These are phyloP conservation scores for Epichloe sibirici DNA, from an alignment of 2,329 filamentous ascomycete genomes.

Conservation along the genomic window DNA sequence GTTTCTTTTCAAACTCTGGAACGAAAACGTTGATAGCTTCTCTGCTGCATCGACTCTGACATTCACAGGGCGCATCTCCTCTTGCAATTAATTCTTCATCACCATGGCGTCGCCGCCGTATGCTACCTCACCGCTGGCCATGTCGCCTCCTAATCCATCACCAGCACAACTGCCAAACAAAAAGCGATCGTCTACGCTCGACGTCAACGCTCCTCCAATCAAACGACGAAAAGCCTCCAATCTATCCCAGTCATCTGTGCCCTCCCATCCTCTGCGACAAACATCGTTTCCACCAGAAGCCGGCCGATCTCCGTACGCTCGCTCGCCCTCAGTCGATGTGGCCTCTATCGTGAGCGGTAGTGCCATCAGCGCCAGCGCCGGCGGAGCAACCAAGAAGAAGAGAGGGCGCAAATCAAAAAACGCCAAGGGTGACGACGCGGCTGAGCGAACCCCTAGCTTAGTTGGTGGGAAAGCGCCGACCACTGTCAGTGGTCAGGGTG, in stretches of 20 bases:
- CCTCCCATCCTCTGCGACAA: slow-evolving; percentile 61
- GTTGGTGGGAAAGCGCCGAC: slow-evolving; percentile 29
- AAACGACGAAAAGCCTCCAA: slow-evolving; percentile 64
- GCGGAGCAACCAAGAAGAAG: slow-evolving; percentile 42
- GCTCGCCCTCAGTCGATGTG: slow-evolving; percentile 54
- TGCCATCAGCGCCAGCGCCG: slow-evolving; percentile 33
- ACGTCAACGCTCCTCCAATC: slow-evolving; percentile 35
- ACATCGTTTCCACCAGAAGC: slow-evolving; percentile 64
- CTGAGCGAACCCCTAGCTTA: slow-evolving; percentile 33
- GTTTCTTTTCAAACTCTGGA: background rate
- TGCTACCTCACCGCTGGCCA: slow-evolving; percentile 36
- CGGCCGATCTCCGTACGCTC: slow-evolving; percentile 39
- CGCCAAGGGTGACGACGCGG: slow-evolving; percentile 29
- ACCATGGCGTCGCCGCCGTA: slow-evolving; percentile 46
- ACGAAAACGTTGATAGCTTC: background rate
- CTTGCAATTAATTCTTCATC: no score
- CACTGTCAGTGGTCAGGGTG: slow-evolving; percentile 31
- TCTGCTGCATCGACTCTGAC: background rate
- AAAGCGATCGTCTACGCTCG: slow-evolving; percentile 46
- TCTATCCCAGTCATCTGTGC: slow-evolving; percentile 41
- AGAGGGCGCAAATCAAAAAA: slow-evolving; percentile 49
- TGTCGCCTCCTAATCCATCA: slow-evolving; percentile 42
- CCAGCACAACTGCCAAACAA: slow-evolving; percentile 40
- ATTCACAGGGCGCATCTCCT: background rate
- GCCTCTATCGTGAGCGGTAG: slow-evolving; percentile 50